Evolutionary conservation across 164 flowering plant species (phyloP).

Genomic region (Amborella trichopoda): DNA sequence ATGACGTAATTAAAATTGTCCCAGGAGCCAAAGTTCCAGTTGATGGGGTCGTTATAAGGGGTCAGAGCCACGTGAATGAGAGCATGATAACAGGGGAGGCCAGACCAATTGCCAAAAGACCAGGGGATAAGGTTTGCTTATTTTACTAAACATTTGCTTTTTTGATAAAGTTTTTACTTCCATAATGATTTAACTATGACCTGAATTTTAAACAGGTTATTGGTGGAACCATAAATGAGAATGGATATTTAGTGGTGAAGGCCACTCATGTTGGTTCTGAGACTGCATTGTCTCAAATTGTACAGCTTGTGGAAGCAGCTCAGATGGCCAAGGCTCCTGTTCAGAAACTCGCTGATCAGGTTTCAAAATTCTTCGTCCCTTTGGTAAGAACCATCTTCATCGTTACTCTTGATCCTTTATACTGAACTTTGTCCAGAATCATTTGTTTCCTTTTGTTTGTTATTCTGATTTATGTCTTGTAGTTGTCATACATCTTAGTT

Average conservation of each 20-base stretch:
- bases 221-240: conserved; percentile 88
- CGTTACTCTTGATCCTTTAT: not conserved
- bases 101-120: conserved; percentile 55
- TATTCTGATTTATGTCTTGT: not conserved
- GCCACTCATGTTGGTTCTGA: conserved; percentile 96
- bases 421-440: not conserved
- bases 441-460: not conserved
- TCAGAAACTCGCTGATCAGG: conserved; percentile 77
- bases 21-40: conserved; percentile 86
- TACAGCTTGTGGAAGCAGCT: conserved; percentile 91
- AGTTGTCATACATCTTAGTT: no score
- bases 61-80: conserved; percentile 91
- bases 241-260: conserved; percentile 65
- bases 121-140: conserved; percentile 63
- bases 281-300: conserved; percentile 87
- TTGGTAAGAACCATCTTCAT: conserved; percentile 39
- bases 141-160: no score
- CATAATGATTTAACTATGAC: no score
- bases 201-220: conserved; percentile 59
- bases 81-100: conserved; percentile 98
- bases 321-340: conserved; percentile 90
- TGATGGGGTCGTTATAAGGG: conserved; percentile 76
- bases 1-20: conserved; percentile 73
- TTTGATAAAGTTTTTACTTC: no score
- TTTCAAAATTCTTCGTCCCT: conserved; percentile 87